phyloP scores from a whole-genome alignment of 1,284 basidiomycete genomes.

The Sporisorium exsertum region DNA sequence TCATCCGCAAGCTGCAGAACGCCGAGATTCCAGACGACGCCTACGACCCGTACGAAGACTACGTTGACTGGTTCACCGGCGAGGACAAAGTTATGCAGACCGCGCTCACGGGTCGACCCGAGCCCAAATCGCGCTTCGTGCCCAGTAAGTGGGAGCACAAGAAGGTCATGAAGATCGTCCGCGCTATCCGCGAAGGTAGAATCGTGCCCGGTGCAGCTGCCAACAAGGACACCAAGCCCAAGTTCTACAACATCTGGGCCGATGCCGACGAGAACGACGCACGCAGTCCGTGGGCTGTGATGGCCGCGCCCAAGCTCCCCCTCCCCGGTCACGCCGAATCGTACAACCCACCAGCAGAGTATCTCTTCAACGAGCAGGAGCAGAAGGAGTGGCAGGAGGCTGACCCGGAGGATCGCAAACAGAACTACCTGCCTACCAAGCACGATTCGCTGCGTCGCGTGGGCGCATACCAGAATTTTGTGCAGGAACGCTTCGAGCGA shows the following conservation, averaged over 20 bases:
- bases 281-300: conserved; percentile 64
- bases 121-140: conserved; percentile 96
- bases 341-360: conserved; percentile 98
- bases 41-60: conserved; percentile 87
- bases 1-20: conserved; percentile 88
- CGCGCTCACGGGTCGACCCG: conserved; percentile 89
- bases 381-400: conserved; percentile 83
- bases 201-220: conserved; percentile 88
- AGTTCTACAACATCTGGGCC: conserved; percentile 92
- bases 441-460: conserved; percentile 86
- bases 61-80: conserved; percentile 95
- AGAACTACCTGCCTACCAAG: conserved; percentile 89
- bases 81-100: conserved; percentile 92
- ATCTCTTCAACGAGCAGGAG: conserved; percentile 90
- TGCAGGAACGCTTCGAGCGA: conserved; percentile 92
- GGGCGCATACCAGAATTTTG: conserved; percentile 89
- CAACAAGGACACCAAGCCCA: conserved; percentile 75
- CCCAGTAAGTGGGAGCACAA: conserved; percentile 99
- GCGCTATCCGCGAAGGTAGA: conserved; percentile 93
- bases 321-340: conserved; percentile 93
- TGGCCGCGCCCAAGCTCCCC: conserved; percentile 90
- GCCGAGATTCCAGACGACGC: conserved; percentile 90
- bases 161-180: conserved; percentile 99
- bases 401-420: conserved; percentile 91
- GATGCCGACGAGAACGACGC: conserved; percentile 71